Evolutionary conservation across 495 filamentous ascomycete species (phyloP).

Genomic region (Viridothelium virens): DNA sequence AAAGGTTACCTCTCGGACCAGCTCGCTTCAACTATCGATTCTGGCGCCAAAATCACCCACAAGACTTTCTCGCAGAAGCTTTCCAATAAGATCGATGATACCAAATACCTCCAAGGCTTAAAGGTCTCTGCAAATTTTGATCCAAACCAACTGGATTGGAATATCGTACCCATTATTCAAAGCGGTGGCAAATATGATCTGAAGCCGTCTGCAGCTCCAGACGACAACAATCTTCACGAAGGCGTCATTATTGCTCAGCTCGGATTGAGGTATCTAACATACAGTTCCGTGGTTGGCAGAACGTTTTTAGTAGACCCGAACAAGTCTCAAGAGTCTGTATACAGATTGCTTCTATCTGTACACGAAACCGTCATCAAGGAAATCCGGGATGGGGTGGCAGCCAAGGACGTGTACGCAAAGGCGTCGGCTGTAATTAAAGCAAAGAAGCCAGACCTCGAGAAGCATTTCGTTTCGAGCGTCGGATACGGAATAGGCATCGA

Average conservation of each 20-base stretch:
- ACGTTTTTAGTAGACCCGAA: constrained; percentile 96
- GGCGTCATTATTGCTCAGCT: constrained; percentile 88
- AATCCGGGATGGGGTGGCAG: constrained; percentile 74
- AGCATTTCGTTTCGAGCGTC: constrained; percentile 83
- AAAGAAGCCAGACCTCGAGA: constrained; percentile 90
- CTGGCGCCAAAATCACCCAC: constrained; percentile 94
- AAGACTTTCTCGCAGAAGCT: constrained; percentile 74
- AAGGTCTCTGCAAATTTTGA: constrained; percentile 85
- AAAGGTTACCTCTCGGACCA: constrained; percentile 92
- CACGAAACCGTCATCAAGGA: constrained; percentile 84
- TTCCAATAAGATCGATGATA: constrained; percentile 80
- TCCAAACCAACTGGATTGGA: constrained; percentile 86
- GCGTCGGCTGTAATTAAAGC: constrained; percentile 66
- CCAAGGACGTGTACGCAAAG: constrained; percentile 89
- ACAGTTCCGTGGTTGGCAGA: constrained; percentile 79
- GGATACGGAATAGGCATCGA: constrained; percentile 91
- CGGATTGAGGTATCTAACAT: constrained; percentile 89
- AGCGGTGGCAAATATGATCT: constrained; percentile 94
- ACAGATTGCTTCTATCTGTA: constrained; percentile 79
- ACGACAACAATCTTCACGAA: constrained; percentile 78
- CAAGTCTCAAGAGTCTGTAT: constrained; percentile 86
- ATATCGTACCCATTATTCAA: constrained; percentile 81
- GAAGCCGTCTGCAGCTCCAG: constrained; percentile 62
- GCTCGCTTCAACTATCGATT: constrained; percentile 90
- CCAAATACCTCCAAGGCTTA: constrained; percentile 82